Evolutionary conservation across 2,329 filamentous ascomycete species (phyloP), one percentile per base, ranked within the genome.

Genomic region (Leptographium flavum): DNA sequence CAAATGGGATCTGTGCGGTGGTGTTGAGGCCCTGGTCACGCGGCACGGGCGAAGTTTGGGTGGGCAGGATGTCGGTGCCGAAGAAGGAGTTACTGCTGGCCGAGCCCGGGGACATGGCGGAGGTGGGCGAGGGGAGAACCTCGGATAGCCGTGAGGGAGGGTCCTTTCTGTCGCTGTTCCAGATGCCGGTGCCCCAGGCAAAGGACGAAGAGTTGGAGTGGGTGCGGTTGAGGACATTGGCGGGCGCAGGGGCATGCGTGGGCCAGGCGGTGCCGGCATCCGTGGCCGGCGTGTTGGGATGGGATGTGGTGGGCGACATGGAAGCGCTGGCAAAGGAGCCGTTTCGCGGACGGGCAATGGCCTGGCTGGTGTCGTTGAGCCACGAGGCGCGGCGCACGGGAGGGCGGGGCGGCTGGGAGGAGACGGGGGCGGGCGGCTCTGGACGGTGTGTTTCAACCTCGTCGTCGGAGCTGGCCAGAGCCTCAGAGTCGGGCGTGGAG

Each of bases 401-500:
- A 55, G 80, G 84, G 42, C 65, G 71, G 42, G 66, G 72, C 54
- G 67, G 74, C 45, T 19, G 5, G 13, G 41, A 27, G 28, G 42
- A 23, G 22, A 60, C 57, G 48, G 59, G 55, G 58, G 61, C 47
- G 33, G 23, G 39, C 2, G 37, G 15, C 2, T 73, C 74, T 53
- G 75, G 68, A 38, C 70, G 70, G 53, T 74, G 71, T 58, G 78
- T 71, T 49, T 94, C 83, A 47, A 69, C 73, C 62, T 98, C 92
- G 60, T 96, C 92, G 61, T 96, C 92, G 13, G 88, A 95, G 53
- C 90, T 96, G 43, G 83, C 87, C 48, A 96, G 68, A 43, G 86
- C 90, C 60, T 96, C 90, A 4, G 88, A 95, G 59, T 96, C 92
- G 21, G 90, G 90, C 1, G 90, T 95, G 8, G 87, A 87, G 45